Conservation (phyloP, 805 yeast genomes). For the Komagataella kurtzmanii region DNA sequence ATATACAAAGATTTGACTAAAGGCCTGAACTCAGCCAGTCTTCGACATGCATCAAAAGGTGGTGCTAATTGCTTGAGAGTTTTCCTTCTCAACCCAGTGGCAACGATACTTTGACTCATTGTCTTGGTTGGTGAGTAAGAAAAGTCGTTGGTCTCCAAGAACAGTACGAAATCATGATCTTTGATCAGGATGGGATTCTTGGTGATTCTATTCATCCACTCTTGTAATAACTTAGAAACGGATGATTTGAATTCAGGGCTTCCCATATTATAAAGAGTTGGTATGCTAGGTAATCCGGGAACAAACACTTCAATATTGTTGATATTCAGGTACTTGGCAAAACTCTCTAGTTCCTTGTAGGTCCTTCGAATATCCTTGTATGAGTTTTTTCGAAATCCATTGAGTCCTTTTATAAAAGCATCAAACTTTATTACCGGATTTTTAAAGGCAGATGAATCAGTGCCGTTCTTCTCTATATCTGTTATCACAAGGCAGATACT, state of each 20-base stretch:
- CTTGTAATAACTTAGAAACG: constrained; percentile 50
- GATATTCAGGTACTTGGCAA: constrained; percentile 65
- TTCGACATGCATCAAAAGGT: constrained; percentile 79
- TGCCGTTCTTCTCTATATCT: constrained; percentile 56
- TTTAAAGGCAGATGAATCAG: constrained; percentile 38
- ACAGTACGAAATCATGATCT: constrained; percentile 80
- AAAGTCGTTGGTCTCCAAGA: constrained; percentile 27
- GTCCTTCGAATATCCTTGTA: constrained; percentile 75
- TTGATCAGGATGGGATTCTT: constrained; percentile 67
- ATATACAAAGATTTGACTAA: constrained; percentile 65
- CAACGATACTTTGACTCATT: constrained; percentile 28
- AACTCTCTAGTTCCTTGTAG: constrained; percentile 58
- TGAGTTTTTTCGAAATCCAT: constrained; percentile 55
- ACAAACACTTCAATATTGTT: constrained; percentile 89
- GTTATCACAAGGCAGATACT: constrained; percentile 40
- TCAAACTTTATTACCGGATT: constrained; percentile 75
- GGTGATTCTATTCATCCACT: constrained; percentile 72
- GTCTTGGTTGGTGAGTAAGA: constrained; percentile 25
- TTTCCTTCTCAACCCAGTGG: constrained; percentile 78
- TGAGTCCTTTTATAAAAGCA: constrained; percentile 41
- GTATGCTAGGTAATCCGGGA: constrained; percentile 71
- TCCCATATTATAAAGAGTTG: constrained; percentile 70
- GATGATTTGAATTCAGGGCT: constrained; percentile 66
- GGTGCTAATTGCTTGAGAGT: constrained; percentile 86
- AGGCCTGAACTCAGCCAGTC: constrained; percentile 79